Base-by-base conservation (phyloP, 2,329 filamentous ascomycete species). In the Fusarium dlaminii region DNA sequence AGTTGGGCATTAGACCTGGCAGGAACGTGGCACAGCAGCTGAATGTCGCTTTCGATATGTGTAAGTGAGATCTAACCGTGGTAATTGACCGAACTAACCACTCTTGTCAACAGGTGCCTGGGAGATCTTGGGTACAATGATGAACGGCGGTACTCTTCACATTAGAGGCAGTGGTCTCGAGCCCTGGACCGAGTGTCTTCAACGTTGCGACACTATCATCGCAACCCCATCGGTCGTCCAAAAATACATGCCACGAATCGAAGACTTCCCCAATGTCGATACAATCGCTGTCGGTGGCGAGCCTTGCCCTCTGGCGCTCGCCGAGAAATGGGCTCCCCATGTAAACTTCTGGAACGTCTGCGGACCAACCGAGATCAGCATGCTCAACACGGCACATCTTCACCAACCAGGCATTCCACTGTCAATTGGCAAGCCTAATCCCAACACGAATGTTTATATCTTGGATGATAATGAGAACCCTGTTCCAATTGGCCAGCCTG, bases 401-500 rank as follows among this genome's bases (percentile, higher is more conserved):
- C 71, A 74, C n/a, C 22, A n/a, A 1, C 67, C 57, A 1, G 71
- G 71, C 1, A 63, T 51, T 20, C 69, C 54, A 3, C 11, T 74
- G 3, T 61, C 71, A 0, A 74, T 74, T 9, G 71, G 71, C 18
- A 72, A 68, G n/a, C 71, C 71, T 0, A 86, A 87, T 2, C 87
- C 89, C 7, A 90, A 90, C 78, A 90, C 72, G 1, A 76, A 66
- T 1, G 85, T 89, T 8, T 90, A 90, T 64, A 83, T 90, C 22
- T 78, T 90, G 24, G 86, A 89, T 58, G 84, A 87, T 7, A 75
- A 85, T 9, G 68, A 79, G 17, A 77, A 82, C 37, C 86, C 85
- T 2, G 86, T 88, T 4, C 75, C 80, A 3, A 79, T 87, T 8
- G 89, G 88, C 4, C 75, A 83, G 59, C 81, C 86, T 1, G 89